These are phyloP conservation scores for Inonotus obliquus DNA, from an alignment of 1,284 basidiomycete genomes.

Conservation along the genomic window DNA sequence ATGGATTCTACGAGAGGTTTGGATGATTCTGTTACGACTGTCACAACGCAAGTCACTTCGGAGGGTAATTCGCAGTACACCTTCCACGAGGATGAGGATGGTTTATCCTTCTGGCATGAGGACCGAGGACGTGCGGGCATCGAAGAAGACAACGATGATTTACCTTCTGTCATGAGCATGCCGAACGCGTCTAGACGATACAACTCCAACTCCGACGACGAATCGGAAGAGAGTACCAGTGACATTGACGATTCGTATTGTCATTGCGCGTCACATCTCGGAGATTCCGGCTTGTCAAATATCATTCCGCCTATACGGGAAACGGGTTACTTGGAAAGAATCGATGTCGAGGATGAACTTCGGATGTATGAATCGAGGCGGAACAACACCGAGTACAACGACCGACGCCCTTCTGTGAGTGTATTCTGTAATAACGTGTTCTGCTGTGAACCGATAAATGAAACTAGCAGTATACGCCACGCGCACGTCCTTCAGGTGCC, in stretches of 20 bases:
- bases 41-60: neutral
- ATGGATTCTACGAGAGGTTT: neutral
- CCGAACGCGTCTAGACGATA: neutral
- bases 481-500: too few relatives aligned
- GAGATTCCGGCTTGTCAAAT: neutral
- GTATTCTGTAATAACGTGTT: neutral
- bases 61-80: constrained; percentile 1
- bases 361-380: constrained; percentile 9
- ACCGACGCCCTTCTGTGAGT: constrained; percentile 6
- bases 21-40: constrained; percentile 12
- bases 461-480: too few relatives aligned
- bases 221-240: neutral
- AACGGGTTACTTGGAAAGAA: constrained; percentile 2
- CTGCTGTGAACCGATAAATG: neutral
- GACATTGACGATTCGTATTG: constrained; percentile 15
- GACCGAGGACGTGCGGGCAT: neutral
- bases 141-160: constrained; percentile 32
- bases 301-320: constrained; percentile 5
- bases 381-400: too few relatives aligned
- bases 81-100: neutral
- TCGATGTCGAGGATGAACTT: constrained; percentile 13
- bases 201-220: neutral
- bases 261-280: constrained; percentile 14
- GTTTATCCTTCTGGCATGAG: neutral
- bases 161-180: neutral